These are phyloP conservation scores for Tulasnella sp. DNA, from an alignment of 768 basidiomycete genomes.

Conservation along the genomic window DNA sequence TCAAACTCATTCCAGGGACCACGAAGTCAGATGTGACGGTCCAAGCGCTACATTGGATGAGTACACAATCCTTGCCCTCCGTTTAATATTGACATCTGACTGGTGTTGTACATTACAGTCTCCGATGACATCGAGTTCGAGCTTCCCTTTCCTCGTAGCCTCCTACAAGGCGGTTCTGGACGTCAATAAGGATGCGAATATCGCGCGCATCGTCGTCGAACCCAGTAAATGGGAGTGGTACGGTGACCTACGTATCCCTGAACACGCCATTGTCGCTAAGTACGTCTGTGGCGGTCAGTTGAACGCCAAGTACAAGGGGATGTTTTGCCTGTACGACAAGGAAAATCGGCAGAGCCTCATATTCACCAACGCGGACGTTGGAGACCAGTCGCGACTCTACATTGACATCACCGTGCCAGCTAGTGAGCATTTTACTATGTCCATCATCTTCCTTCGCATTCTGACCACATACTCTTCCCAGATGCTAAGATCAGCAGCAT, in stretches of 20 bases:
- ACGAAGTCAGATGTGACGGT: too few relatives aligned
- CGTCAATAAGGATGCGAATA: background rate
- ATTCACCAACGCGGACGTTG: background rate
- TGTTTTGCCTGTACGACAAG: slow-evolving; percentile 7
- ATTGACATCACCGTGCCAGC: background rate
- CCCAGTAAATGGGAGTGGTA: slow-evolving; percentile 3
- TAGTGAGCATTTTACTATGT: background rate
- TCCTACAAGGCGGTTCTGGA: background rate
- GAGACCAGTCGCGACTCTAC: background rate
- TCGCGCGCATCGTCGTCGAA: slow-evolving; percentile 4
- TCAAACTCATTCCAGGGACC: too few relatives aligned
- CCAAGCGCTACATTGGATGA: too few relatives aligned
- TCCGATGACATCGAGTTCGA: too few relatives aligned
- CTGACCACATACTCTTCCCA: background rate
- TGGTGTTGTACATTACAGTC: too few relatives aligned
- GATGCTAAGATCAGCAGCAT: background rate
- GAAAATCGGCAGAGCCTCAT: background rate
- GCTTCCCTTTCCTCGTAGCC: background rate
- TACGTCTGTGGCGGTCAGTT: background rate
- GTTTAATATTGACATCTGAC: too few relatives aligned
- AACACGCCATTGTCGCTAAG: background rate
- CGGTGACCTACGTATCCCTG: slow-evolving; percentile 1
- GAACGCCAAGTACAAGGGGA: background rate
- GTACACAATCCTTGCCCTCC: too few relatives aligned
- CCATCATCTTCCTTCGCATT: background rate